Conservation (phyloP, 345 rosid genomes). For the Ceriops tagal region DNA sequence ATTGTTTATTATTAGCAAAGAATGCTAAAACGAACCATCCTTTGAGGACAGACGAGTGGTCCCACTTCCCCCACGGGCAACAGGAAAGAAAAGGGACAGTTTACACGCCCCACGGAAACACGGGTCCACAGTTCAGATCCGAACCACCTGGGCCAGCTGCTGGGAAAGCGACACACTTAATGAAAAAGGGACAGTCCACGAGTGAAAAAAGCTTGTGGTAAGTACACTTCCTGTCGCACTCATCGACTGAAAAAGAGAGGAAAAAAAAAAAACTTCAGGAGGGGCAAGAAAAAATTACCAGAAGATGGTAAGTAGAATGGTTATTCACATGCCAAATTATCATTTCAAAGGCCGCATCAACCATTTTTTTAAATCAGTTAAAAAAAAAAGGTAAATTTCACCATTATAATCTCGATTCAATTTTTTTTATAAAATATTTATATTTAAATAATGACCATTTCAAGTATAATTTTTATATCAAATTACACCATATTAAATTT, state of each 20-base stretch:
- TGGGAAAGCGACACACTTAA: background rate
- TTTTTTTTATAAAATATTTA: no score
- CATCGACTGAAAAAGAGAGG: no score
- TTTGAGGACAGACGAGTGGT: constrained; percentile 8
- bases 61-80: constrained; percentile 17
- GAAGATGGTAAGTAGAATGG: background rate
- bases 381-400: no score
- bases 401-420: no score
- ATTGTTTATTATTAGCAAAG: no score
- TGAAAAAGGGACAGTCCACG: no score
- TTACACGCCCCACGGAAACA: constrained; percentile 13
- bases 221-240: background rate
- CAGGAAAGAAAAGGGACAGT: constrained; percentile 19
- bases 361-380: no score
- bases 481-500: no score
- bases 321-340: background rate
- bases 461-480: no score
- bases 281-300: background rate
- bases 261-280: no score
- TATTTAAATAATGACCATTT: no score
- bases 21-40: background rate
- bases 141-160: background rate
- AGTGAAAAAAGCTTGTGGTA: background rate
- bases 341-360: no score
- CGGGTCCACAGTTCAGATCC: background rate